Evolutionary conservation across 768 basidiomycete species (phyloP).

Genomic region (Cubamyces lactineus): DNA sequence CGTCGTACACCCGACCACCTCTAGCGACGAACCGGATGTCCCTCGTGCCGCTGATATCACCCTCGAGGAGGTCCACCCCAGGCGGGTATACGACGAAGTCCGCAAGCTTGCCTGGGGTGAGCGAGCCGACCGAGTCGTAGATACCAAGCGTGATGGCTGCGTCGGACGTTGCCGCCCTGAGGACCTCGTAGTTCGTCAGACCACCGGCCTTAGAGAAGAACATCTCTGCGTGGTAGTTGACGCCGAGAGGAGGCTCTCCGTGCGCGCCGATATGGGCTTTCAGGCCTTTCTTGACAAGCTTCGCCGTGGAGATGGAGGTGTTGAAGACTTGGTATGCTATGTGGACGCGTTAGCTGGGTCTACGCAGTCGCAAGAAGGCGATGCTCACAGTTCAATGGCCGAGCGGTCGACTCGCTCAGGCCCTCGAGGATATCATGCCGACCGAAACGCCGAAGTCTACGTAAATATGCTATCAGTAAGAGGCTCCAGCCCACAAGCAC

Average conservation of each 20-base stretch:
- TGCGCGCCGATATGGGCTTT: conserved; percentile 73
- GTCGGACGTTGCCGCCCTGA: conserved; percentile 68
- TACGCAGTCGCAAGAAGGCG: background rate
- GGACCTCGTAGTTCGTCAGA: conserved; percentile 69
- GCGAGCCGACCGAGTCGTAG: conserved; percentile 60
- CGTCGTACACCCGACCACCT: conserved; percentile 74
- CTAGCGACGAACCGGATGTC: conserved; percentile 60
- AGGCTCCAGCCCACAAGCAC: background rate
- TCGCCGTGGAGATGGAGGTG: conserved; percentile 66
- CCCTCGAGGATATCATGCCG: conserved; percentile 66
- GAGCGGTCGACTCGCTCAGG: conserved; percentile 60
- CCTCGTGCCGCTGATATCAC: conserved; percentile 51
- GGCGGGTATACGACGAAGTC: conserved; percentile 71
- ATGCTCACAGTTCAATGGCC: conserved; percentile 60
- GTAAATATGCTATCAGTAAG: background rate
- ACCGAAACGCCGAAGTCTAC: conserved; percentile 63
- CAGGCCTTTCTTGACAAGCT: conserved; percentile 68
- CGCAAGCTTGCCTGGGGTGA: conserved; percentile 68
- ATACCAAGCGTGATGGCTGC: conserved; percentile 71
- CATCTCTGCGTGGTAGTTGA: conserved; percentile 82
- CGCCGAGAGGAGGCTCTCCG: conserved; percentile 68
- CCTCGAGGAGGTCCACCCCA: conserved; percentile 58
- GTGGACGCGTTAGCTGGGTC: background rate
- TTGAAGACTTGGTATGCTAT: conserved; percentile 69
- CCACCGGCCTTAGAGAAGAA: conserved; percentile 65